Conservation (phyloP, 768 basidiomycete species). For the Psilocybe tampanensis region DNA sequence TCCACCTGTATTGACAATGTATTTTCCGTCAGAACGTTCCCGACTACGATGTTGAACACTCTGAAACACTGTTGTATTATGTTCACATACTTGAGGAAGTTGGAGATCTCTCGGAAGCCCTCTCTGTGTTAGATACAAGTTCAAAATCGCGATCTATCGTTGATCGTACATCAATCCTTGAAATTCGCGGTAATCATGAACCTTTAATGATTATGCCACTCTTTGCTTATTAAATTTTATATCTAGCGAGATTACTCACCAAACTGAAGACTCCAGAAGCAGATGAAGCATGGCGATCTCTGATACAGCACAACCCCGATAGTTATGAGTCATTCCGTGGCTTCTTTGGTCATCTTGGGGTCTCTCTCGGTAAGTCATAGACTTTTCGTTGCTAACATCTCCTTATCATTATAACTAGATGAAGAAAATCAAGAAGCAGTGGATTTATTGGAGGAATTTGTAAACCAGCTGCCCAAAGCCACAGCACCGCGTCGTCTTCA, state of each 20-base stretch:
- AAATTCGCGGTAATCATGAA: conserved; percentile 57
- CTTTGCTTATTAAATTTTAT: conserved; percentile 6
- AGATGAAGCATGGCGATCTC: conserved; percentile 74
- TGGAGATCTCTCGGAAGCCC: conserved; percentile 61
- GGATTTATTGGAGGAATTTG: conserved; percentile 58
- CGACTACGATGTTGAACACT: conserved; percentile 79
- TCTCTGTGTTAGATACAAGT: conserved; percentile 63
- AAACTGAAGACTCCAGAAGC: conserved; percentile 71
- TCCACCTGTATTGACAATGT: background rate
- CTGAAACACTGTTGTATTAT: conserved; percentile 82
- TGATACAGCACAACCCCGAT: conserved; percentile 89
- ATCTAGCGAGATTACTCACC: conserved; percentile 74
- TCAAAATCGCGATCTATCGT: conserved; percentile 68
- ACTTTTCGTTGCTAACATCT: background rate
- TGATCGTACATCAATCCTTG: conserved; percentile 69
- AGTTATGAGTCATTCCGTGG: conserved; percentile 78
- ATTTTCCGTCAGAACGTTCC: conserved; percentile 61
- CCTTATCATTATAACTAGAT: conserved; percentile 34
- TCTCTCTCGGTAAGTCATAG: conserved; percentile 59
- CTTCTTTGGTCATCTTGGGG: conserved; percentile 65
- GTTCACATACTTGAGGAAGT: conserved; percentile 72
- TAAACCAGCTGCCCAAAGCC: conserved; percentile 64
- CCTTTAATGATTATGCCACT: conserved; percentile 3
- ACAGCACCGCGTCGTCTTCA: conserved; percentile 74
- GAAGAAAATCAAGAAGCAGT: conserved; percentile 56